Base-by-base conservation (phyloP, 768 basidiomycete species). In the Pisolithus tinctorius region DNA sequence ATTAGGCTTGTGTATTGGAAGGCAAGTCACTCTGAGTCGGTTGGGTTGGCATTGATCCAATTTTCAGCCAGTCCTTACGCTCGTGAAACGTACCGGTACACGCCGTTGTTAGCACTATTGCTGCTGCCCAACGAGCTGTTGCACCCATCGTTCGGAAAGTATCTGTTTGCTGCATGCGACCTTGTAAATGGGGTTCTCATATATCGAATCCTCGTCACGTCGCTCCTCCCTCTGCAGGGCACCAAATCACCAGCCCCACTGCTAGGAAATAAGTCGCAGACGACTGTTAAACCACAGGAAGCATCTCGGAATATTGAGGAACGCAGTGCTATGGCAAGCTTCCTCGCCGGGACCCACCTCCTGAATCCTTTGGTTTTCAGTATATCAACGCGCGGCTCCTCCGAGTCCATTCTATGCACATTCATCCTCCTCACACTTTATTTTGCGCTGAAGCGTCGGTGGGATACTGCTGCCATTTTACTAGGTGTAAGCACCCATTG, bases 301-400 rank as follows among this genome's bases (percentile, higher is more conserved):
- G 49, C n/a, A 42, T 6, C 4, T 23, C 54, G 46, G 7, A 27
- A 29, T 3, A 45, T 17, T 1, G 8, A 9, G 10, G 37, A 52
- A n/a, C 30, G 31, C 34, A 50, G 50, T 6, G 27, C 49, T 31
- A 60, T 68, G 54, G 83, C 87, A 5, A 75, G 78, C 1, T 57
- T 83, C n/a, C 82, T 82, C 57, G 79, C 80, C 34, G 71, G 80
- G 0, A 60, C 86, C 2, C 91, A 97, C 72, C 83, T 98, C 2
- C 76, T 98, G 52, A 97, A 94, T 69, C 96, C 96, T 0, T 79
- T 99, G 59, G 87, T 95, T 2, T 88, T 96, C 67, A 86, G 93
- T 56, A 97, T 99, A 60, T 96, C 94, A 6, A 98, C 96, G 0
- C 84, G 96, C 16, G 96, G 96, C 6, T 97, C 93, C 16, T 94